Conservation (phyloP, 495 filamentous ascomycete species). For the Aspergillus sclerotioniger region DNA sequence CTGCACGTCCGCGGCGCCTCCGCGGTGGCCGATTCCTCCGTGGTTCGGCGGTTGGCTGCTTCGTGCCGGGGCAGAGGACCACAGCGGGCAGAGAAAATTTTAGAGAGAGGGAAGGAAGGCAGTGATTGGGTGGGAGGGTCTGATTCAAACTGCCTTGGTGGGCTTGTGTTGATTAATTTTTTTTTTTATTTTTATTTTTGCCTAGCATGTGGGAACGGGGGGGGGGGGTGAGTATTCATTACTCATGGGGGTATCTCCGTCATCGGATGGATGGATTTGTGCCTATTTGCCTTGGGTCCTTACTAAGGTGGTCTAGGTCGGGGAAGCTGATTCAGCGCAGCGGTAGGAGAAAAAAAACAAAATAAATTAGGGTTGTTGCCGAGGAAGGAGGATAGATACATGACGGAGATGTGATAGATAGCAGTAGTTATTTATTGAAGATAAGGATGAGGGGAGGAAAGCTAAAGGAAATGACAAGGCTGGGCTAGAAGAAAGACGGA, state of each 20-base stretch:
- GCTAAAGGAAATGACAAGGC: background rate
- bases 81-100: background rate
- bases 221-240: conserved; percentile 3
- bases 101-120: background rate
- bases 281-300: background rate
- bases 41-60: conserved; percentile 17
- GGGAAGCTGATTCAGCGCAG: conserved; percentile 14
- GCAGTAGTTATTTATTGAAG: background rate
- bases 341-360: background rate
- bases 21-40: conserved; percentile 13
- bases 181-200: background rate
- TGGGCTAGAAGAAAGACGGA: background rate
- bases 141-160: background rate
- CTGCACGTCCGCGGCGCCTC: background rate
- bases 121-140: background rate
- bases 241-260: conserved; percentile 22
- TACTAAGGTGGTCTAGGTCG: conserved; percentile 7
- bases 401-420: background rate
- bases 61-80: background rate
- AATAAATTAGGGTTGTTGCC: background rate
- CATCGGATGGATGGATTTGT: conserved; percentile 21
- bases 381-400: no score
- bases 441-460: background rate
- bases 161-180: no score
- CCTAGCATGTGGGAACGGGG: background rate